Percentiles rank a stretch among this genome's conserved stretches.
Evolutionary conservation across 2,329 filamentous ascomycete species (phyloP).

Genomic region (Coleophoma crateriformis): DNA sequence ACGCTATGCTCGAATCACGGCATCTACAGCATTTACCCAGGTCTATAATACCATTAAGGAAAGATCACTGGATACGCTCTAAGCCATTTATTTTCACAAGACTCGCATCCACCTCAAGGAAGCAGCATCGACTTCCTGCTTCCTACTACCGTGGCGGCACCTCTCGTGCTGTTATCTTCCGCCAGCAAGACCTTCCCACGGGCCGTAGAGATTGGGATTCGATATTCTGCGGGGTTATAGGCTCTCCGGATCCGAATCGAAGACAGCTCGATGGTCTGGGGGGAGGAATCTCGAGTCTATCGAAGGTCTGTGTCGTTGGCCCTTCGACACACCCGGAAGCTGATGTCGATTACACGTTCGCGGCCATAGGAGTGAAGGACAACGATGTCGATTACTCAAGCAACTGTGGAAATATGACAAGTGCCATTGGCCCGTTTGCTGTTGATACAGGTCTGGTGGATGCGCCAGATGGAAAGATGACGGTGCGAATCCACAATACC

Average conservation of each 20-base stretch:
- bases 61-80: no score
- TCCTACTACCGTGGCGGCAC: constrained; percentile 64
- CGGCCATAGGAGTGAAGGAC: constrained; percentile 60
- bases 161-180: constrained; percentile 61
- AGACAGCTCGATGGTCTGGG: constrained; percentile 70
- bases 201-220: constrained; percentile 39
- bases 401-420: constrained; percentile 73
- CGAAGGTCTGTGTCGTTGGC: constrained; percentile 65
- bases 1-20: no score
- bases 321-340: constrained; percentile 39
- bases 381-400: constrained; percentile 57
- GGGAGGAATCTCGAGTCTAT: constrained; percentile 62
- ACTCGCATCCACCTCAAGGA: neutral
- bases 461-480: constrained; percentile 26
- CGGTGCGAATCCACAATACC: constrained; percentile 61
- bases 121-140: constrained; percentile 35
- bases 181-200: constrained; percentile 42
- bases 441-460: constrained; percentile 46
- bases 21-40: no score
- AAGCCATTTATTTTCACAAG: no score
- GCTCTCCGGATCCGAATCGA: constrained; percentile 59
- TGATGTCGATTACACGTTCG: constrained; percentile 68
- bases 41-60: no score
- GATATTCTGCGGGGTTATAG: constrained; percentile 55
- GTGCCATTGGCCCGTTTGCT: constrained; percentile 61